Percentiles rank a stretch among this genome's conserved stretches.
Evolutionary conservation across 441 rosid species (phyloP).

Genomic region (Erodium texanum): DNA sequence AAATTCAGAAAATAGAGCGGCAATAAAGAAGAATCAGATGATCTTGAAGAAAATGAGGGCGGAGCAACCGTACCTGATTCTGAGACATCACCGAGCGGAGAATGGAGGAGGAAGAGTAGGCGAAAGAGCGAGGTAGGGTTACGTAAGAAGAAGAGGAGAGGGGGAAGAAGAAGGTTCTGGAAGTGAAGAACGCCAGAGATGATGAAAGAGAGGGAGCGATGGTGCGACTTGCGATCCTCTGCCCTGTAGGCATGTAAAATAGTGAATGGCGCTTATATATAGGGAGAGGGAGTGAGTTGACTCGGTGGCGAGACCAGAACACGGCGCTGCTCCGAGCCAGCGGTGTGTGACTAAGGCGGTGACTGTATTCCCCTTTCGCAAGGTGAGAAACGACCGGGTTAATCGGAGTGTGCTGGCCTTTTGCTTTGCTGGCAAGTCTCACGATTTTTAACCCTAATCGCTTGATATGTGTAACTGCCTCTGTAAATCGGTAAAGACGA

Average conservation of each 20-base stretch:
- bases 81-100: slow-evolving; percentile 29
- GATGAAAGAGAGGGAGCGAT: slow-evolving; percentile 14
- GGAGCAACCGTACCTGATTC: slow-evolving; percentile 25
- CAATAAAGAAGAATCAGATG: not conserved
- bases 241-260: slow-evolving; percentile 33
- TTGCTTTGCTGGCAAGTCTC: not conserved
- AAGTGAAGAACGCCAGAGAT: not conserved
- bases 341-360: too few relatives aligned
- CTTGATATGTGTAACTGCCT: too few relatives aligned
- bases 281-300: not conserved
- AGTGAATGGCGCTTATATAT: too few relatives aligned
- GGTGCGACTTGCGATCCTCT: slow-evolving; percentile 19
- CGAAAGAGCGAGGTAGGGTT: slow-evolving; percentile 25
- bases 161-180: slow-evolving; percentile 18
- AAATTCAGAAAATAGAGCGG: not conserved
- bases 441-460: not conserved
- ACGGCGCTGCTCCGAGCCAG: not conserved
- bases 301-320: not conserved
- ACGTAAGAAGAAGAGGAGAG: not conserved
- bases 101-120: slow-evolving; percentile 14
- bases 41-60: not conserved
- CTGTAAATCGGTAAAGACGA: too few relatives aligned
- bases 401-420: not conserved
- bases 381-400: too few relatives aligned
- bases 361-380: too few relatives aligned